A percentile compares a stretch with the other conserved stretches of the same genome.
These are phyloP conservation scores for Candida fluviatilis DNA, from an alignment of 805 yeast genomes.

Conservation along the genomic window DNA sequence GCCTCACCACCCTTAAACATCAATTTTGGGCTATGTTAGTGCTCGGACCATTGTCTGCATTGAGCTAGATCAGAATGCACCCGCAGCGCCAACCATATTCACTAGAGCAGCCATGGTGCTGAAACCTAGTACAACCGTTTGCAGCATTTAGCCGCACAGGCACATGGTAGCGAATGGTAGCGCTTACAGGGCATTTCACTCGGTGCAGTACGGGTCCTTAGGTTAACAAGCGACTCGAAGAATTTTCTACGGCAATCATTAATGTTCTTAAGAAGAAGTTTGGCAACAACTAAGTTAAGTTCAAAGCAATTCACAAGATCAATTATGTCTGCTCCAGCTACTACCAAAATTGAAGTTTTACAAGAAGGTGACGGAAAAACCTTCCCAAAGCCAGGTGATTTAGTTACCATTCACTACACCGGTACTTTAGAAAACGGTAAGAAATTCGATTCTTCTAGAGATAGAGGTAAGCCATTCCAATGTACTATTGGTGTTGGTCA, in stretches of 20 bases:
- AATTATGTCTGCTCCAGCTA: slow-evolving; percentile 36
- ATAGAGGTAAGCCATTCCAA: slow-evolving; percentile 94
- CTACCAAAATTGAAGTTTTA: slow-evolving; percentile 39
- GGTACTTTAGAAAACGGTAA: slow-evolving; percentile 95
- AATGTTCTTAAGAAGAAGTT: slow-evolving; percentile 1
- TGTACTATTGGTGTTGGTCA: slow-evolving; percentile 93
- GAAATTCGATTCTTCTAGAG: slow-evolving; percentile 92
- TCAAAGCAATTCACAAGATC: slow-evolving; percentile 1
- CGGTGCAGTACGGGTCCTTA: too few species aligned
- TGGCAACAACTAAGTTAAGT: neutral
- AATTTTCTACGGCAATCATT: neutral
- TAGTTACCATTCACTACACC: slow-evolving; percentile 89
- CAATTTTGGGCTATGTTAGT: too few species aligned
- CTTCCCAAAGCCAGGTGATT: slow-evolving; percentile 84
- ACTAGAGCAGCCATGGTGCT: too few species aligned
- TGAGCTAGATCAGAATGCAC: too few species aligned
- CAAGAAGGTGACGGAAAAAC: slow-evolving; percentile 77
- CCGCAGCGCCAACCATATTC: too few species aligned
- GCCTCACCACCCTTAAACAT: too few species aligned
- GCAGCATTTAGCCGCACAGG: too few species aligned
- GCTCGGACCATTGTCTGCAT: too few species aligned
- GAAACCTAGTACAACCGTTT: too few species aligned
- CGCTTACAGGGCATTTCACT: too few species aligned
- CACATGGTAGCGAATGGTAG: too few species aligned
- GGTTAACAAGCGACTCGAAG: neutral